Conservation (phyloP, 192 early-diverging fungal genomes). For the Backusella westeae region DNA sequence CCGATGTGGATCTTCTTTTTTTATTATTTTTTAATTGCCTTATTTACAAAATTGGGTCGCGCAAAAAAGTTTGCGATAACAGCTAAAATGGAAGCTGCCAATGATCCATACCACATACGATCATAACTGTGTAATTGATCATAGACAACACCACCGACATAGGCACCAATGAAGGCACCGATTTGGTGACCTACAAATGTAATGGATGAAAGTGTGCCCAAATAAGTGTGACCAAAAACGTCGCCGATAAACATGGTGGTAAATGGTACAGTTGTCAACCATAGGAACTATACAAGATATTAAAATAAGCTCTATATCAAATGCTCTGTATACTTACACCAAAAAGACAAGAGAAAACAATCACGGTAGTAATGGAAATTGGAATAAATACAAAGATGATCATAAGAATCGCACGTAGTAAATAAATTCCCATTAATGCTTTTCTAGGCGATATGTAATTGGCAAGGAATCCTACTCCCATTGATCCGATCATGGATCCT, state of each 20-base stretch:
- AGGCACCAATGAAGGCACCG: slow-evolving; percentile 35
- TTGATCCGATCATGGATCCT: slow-evolving; percentile 30
- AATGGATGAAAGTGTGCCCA: slow-evolving; percentile 33
- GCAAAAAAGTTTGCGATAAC: slow-evolving; percentile 21
- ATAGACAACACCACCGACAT: slow-evolving; percentile 31
- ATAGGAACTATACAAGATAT: slow-evolving; percentile 18
- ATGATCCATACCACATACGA: slow-evolving; percentile 30
- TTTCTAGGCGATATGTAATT: slow-evolving; percentile 25
- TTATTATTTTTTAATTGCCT: neutral
- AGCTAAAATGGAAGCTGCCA: slow-evolving; percentile 27
- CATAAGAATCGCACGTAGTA: slow-evolving; percentile 16
- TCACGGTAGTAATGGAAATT: slow-evolving; percentile 20
- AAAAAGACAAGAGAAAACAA: slow-evolving; percentile 32
- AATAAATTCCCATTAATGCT: slow-evolving; percentile 18
- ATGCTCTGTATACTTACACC: slow-evolving; percentile 24
- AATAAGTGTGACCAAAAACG: slow-evolving; percentile 31
- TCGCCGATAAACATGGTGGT: slow-evolving; percentile 31
- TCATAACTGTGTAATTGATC: slow-evolving; percentile 23
- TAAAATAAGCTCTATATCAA: neutral
- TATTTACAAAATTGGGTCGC: neutral
- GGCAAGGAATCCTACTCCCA: slow-evolving; percentile 19
- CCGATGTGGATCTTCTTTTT: neutral
- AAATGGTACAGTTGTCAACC: slow-evolving; percentile 36
- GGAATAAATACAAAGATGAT: slow-evolving; percentile 23
- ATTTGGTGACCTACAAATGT: slow-evolving; percentile 39